Base-by-base conservation (phyloP, 306 rosid genomes). In the Notholithocarpus densiflorus region DNA sequence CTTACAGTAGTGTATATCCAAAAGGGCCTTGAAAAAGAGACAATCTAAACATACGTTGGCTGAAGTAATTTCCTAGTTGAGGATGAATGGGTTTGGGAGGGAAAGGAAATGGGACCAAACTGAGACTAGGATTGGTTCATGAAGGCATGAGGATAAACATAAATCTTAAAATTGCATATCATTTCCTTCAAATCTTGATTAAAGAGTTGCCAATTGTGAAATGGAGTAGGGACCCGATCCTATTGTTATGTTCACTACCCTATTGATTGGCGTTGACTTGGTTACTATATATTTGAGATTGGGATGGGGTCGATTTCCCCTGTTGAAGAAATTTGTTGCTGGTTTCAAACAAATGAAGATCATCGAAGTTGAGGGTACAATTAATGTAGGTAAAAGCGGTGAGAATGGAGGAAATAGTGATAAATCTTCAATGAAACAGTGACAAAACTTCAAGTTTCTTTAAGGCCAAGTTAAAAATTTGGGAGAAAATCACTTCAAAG, bases 181-280 rank as follows among this genome's bases (percentile, higher is more conserved):
- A 82, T 77, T 9, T 77, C 75, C 37, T 48, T 11, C 20, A 82
- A 82, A 52, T 82, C 72, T 24, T 34, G 56, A 4, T 61, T 40
- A 32, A 82, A 82, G 75, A 77, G 79, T n/a, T 66, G 12, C 79
- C 81, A 82, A 60, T 77, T 59, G 75, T 77, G 85, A 34, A 31
- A 31, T 31, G 34, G 34, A 31, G 34, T 77, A 77, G 20, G 85
- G 85, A 26, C 57, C 24, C 32, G 78, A 73, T 53, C 65, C 75
- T 26, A 75, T 1, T 40, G 11, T 40, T 40, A 9, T 5, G 5
- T 72, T 31, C 6, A 31, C 71, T 32, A 31, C 24, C 23, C 31
- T 31, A 13, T 65, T 32, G 1, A 4, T 13, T 29, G 32, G 48
- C 32, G 8, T 32, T 18, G 24, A 29, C 71, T 65, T 32, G 19